phyloP scores from a whole-genome alignment of 1,284 basidiomycete species.

The Rhodotorula glutinis region DNA sequence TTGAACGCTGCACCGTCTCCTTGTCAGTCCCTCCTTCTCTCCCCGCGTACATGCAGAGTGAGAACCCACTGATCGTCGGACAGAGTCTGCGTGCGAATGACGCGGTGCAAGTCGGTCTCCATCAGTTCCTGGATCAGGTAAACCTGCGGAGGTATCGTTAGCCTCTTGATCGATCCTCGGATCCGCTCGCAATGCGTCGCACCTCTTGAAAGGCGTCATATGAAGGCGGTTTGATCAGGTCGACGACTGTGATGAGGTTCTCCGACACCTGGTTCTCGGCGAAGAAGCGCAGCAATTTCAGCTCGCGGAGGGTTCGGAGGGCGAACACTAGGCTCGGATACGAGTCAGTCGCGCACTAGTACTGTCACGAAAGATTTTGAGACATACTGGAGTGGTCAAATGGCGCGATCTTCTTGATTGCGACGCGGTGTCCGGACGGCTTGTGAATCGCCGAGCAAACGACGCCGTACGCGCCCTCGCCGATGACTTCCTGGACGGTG shows the following conservation, averaged over 20 bases:
- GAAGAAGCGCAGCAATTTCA: conserved; percentile 63
- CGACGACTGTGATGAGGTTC: conserved; percentile 83
- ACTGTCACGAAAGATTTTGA: background rate
- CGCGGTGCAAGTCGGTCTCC: conserved; percentile 85
- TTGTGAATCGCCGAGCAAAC: conserved; percentile 50
- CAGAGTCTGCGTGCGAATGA: conserved; percentile 77
- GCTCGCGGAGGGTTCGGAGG: conserved; percentile 75
- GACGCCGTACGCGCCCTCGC: conserved; percentile 52
- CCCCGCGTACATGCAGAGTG: too few species aligned
- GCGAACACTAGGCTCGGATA: conserved; percentile 61
- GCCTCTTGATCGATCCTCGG: background rate
- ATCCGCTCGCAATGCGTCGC: too few species aligned
- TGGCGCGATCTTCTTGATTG: conserved; percentile 66
- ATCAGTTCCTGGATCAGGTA: conserved; percentile 79
- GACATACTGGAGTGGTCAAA: conserved; percentile 69
- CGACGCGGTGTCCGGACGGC: conserved; percentile 48
- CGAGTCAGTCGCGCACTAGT: background rate
- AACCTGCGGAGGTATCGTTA: conserved; percentile 51
- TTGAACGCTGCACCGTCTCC: conserved; percentile 35
- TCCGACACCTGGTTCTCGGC: conserved; percentile 45
- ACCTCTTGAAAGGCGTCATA: conserved; percentile 85
- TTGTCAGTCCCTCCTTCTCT: background rate
- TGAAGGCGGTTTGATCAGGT: conserved; percentile 85
- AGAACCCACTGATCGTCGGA: conserved; percentile 72
- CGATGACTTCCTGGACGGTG: conserved; percentile 48